A percentile compares a stretch with the other conserved stretches of the same genome.
Evolutionary conservation across 192 early-diverging fungal genomes (phyloP).

Genomic region (Backusella psychrophila): DNA sequence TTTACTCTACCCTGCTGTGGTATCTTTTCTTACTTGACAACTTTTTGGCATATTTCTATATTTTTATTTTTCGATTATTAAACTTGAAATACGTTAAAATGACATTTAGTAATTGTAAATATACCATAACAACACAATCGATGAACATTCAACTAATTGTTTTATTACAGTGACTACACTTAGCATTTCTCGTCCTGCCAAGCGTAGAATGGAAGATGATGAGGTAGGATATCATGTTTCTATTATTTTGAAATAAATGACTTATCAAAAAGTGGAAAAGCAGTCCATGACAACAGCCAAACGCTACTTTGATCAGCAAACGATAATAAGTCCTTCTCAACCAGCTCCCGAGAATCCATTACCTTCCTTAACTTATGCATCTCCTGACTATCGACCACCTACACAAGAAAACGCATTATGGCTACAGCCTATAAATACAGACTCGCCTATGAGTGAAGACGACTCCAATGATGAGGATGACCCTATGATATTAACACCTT

Average conservation of each 20-base stretch:
- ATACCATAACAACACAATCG: not conserved
- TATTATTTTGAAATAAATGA: not conserved
- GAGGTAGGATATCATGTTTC: not conserved
- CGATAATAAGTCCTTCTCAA: not conserved
- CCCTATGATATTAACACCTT: not conserved
- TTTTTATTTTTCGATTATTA: not conserved
- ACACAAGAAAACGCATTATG: slow-evolving; percentile 3
- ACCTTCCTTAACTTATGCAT: slow-evolving; percentile 18
- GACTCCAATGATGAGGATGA: slow-evolving; percentile 11
- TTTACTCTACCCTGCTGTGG: not conserved
- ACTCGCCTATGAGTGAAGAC: slow-evolving; percentile 5
- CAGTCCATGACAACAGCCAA: not conserved
- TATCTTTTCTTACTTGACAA: not conserved
- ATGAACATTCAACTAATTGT: not conserved
- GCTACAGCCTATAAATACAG: not conserved
- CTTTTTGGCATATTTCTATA: not conserved
- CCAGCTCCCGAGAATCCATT: not conserved
- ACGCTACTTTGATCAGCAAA: slow-evolving; percentile 11
- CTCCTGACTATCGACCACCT: slow-evolving; percentile 18
- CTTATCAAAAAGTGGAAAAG: not conserved
- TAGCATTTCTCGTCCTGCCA: not conserved
- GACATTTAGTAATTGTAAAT: not conserved
- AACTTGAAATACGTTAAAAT: not conserved
- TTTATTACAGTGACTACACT: not conserved
- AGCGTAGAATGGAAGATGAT: slow-evolving; percentile 12